Evolutionary conservation across 2,329 filamentous ascomycete genomes (phyloP), one percentile per base, ranked within the genome.

Genomic region (Fonsecaea pugnacius): DNA sequence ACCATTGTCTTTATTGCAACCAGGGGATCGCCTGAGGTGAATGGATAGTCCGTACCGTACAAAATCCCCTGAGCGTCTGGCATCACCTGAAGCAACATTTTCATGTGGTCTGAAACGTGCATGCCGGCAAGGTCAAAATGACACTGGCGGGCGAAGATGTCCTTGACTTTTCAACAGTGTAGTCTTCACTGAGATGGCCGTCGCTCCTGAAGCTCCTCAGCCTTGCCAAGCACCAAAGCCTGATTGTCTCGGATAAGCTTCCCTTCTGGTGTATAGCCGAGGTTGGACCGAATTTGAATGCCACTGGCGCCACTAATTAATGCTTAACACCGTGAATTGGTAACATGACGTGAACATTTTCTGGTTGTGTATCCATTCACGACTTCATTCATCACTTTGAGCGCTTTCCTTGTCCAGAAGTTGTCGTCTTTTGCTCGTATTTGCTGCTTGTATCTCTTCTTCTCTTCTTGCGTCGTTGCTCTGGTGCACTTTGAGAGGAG

Each of bases 71-170:
- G 21, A 10, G 53, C 16, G 21, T 24, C 21, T 32, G 32, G 24
- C 30, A 33, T 35, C 12, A 24, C 21, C 30, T 14, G 4, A 16
- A 56, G 33, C 53, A 67, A 72, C 1, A 80, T 81, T 60, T 78
- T 77, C 16, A 64, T 46, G 10, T 55, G 48, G 38, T 61, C 46
- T 4, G 57, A 50, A 48, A 61, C 55, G 3, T 57, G 51, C 18
- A 30, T 38, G 38, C 62, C 62, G 3, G 58, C 35, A 30, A 61
- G 21, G 30, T 64, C 62, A 61, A 64, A 64, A 48, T 52, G 56
- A 36, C 40, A 64, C 52, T 36, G 52, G 10, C 32, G 24, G 2
- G n/a, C n/a, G 2, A 55, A 36, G 27, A 32, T 51, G 18, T 32
- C 10, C 14, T 51, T 51, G 14, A 51, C 27, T 21, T 55, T 16